phyloP scores from a whole-genome alignment of 75 land plant genomes.

The Sequoia sempervirens region DNA sequence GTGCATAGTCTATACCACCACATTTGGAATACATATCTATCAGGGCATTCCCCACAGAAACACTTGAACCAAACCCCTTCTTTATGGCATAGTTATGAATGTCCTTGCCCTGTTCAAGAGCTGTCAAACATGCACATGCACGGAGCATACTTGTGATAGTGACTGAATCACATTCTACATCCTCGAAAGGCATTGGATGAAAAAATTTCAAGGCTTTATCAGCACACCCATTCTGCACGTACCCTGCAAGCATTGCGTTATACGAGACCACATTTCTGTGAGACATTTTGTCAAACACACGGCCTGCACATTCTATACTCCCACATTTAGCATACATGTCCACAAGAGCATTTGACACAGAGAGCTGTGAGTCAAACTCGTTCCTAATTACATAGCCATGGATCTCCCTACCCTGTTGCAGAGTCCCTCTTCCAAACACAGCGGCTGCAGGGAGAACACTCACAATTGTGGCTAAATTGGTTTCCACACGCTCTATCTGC shows the following conservation, averaged over 20 bases:
- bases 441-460: too few species aligned
- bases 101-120: slow-evolving; percentile 7
- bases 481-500: too few species aligned
- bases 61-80: slow-evolving; percentile 7
- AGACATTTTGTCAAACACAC: slow-evolving; percentile 6
- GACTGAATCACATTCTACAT: slow-evolving; percentile 3
- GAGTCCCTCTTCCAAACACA: neutral
- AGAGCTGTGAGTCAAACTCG: neutral
- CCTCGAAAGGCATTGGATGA: neutral
- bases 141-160: slow-evolving; percentile 4
- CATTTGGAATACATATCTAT: slow-evolving; percentile 29
- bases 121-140: slow-evolving; percentile 14
- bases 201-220: slow-evolving; percentile 9
- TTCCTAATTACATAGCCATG: slow-evolving; percentile 32
- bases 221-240: slow-evolving; percentile 8
- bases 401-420: slow-evolving; percentile 46
- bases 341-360: neutral
- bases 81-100: slow-evolving; percentile 13
- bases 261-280: neutral
- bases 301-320: neutral
- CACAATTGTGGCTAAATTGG: too few species aligned
- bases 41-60: slow-evolving; percentile 22
- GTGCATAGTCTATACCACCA: slow-evolving; percentile 21
- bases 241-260: neutral
- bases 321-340: neutral